Evolutionary conservation across 805 yeast genomes (phyloP), one percentile per base, ranked within the genome.

Genomic region (Wickerhamomyces sydowiorum): DNA sequence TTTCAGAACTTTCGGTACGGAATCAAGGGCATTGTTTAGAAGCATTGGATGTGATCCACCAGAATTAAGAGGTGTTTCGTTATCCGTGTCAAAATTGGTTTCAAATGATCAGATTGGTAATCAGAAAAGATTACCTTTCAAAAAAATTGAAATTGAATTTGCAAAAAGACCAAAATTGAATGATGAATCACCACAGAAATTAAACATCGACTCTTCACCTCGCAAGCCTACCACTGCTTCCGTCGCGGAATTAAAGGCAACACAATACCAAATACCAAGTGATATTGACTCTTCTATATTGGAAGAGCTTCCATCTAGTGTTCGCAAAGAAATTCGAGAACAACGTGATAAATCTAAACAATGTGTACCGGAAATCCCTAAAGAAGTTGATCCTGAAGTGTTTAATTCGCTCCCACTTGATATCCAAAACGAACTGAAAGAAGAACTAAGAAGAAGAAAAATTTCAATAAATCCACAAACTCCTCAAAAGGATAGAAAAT

Each of bases 61-160:
- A 13, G 96, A 87, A 29, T 60, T 90, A 9, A 65, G 97, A 38
- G 97, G 97, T 0, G 62, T 91, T 4, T 82, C 95, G 0, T 67
- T 91, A 1, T 84, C 80, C 22, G 69, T 88, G 63, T 70, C 73
- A 7, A 78, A 77, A 49, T 65, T 90, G 28, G 66, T 66, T n/a
- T 70, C 46, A 20, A 54, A 51, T 29, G 51, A 48, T 20, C 50
- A 51, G 5, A 50, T 46, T 12, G 48, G 45, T 2, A 57, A 52
- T 29, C 71, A 68, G 42, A 60, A 54, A 56, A 59, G 56, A 30
- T 46, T 70, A 13, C 65, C 65, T 1, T 67, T 66, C 36, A 52
- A 50, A 32, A 60, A 49, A 36, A 42, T 53, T 18, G 51, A 44
- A 2, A 28, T 36, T 31, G 46, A 44, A 13, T 36, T 38, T 19